Percentiles rank a stretch among this genome's conserved stretches.
Conservation (phyloP, 176 grass and related monocot genomes). For the Carex littledalei region DNA sequence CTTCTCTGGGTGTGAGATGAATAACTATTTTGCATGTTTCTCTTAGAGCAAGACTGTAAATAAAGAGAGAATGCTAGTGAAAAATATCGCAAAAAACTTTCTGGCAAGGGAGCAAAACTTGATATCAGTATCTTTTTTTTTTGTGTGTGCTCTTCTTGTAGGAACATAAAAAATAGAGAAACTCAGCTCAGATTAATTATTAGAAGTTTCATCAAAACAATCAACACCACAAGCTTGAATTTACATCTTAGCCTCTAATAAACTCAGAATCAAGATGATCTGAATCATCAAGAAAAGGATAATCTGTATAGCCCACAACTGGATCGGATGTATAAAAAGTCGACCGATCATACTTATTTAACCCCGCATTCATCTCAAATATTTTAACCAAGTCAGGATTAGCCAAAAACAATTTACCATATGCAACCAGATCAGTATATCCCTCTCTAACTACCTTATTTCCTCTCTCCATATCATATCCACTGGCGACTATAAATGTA, state of each 20-base stretch:
- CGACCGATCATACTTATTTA: conserved; percentile 45
- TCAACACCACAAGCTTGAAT: background rate
- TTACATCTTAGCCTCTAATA: background rate
- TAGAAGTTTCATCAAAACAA: background rate
- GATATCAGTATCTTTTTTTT: background rate
- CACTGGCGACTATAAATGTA: conserved; percentile 40
- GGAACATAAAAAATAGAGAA: background rate
- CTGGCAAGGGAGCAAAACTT: background rate
- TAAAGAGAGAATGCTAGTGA: background rate
- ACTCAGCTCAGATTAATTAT: background rate
- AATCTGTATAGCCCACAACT: conserved; percentile 42
- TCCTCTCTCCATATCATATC: conserved; percentile 47
- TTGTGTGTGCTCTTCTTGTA: background rate
- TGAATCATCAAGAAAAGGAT: conserved; percentile 37
- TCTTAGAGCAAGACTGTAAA: background rate
- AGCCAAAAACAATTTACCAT: conserved; percentile 51
- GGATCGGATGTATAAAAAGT: conserved; percentile 46
- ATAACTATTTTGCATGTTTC: background rate
- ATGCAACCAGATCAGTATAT: conserved; percentile 39
- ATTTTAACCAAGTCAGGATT: conserved; percentile 46
- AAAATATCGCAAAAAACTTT: background rate
- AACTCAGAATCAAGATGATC: background rate
- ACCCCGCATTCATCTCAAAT: conserved; percentile 20
- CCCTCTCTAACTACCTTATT: conserved; percentile 34
- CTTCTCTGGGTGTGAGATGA: background rate